Percentiles rank a stretch among this genome's conserved stretches.
Evolutionary conservation across 495 filamentous ascomycete genomes (phyloP).

Genomic region (Niebla homalea): DNA sequence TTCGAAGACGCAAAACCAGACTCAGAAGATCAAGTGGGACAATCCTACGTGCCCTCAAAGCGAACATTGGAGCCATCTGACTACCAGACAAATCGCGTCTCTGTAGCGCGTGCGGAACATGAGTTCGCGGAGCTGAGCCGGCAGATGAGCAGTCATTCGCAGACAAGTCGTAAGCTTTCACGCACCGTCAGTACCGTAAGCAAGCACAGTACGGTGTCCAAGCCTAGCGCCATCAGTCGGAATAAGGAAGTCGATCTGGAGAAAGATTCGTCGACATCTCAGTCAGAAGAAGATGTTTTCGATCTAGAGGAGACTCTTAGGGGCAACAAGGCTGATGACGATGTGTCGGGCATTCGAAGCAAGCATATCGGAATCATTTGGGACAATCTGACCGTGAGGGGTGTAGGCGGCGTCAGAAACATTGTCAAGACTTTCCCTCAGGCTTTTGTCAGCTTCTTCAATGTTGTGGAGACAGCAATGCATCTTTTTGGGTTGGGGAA

Average conservation of each 20-base stretch:
- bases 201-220: no score
- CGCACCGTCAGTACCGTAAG: no score
- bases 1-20: background rate
- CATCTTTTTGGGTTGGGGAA: constrained; percentile 39
- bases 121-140: constrained; percentile 65
- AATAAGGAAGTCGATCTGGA: no score
- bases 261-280: no score
- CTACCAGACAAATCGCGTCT: background rate
- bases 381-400: constrained; percentile 51
- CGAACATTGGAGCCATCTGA: background rate
- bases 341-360: constrained; percentile 8
- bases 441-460: constrained; percentile 35
- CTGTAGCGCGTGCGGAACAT: constrained; percentile 54
- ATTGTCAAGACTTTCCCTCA: constrained; percentile 45
- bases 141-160: constrained; percentile 56
- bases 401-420: constrained; percentile 51
- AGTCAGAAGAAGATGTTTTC: no score
- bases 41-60: background rate
- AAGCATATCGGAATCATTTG: constrained; percentile 45
- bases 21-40: background rate
- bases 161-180: constrained; percentile 15
- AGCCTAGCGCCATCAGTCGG: no score
- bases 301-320: no score
- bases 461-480: constrained; percentile 26
- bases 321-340: no score